These are phyloP conservation scores for Saccharomyces eubayanus DNA, from an alignment of 805 yeast species.

Conservation along the genomic window DNA sequence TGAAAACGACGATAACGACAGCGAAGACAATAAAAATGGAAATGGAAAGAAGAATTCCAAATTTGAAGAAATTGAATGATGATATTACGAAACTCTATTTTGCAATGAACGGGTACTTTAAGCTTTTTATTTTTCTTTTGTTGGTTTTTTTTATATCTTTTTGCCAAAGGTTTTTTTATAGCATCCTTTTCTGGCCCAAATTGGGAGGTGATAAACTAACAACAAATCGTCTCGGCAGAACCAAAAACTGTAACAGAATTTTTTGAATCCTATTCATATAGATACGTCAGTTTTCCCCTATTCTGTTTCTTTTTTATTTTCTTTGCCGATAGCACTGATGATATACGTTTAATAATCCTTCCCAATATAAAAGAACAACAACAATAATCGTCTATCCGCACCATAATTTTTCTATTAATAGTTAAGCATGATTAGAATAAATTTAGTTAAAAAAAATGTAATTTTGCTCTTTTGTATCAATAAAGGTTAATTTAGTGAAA, in stretches of 20 bases:
- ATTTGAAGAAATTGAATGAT: neutral
- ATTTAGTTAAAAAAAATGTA: neutral
- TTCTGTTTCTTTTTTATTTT: neutral
- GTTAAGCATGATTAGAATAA: constrained; percentile 1
- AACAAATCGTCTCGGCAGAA: neutral
- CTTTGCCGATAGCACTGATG: neutral
- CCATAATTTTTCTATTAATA: neutral
- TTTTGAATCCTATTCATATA: neutral
- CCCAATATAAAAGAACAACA: neutral
- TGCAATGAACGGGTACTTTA: neutral
- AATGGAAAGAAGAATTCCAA: constrained; percentile 2
- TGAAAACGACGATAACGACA: constrained; percentile 9
- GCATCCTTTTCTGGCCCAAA: neutral
- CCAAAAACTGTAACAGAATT: neutral
- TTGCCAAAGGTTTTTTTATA: neutral
- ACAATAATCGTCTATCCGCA: neutral
- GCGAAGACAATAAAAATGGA: constrained; percentile 18
- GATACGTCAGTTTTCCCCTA: neutral
- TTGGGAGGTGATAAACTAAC: neutral
- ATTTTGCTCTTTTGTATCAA: neutral
- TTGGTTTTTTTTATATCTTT: neutral
- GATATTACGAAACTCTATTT: neutral
- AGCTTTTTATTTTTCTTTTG: neutral
- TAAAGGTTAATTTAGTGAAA: neutral
- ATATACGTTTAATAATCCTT: neutral